Base-by-base conservation (phyloP, 345 rosid species). In the Populus pruinosa region DNA sequence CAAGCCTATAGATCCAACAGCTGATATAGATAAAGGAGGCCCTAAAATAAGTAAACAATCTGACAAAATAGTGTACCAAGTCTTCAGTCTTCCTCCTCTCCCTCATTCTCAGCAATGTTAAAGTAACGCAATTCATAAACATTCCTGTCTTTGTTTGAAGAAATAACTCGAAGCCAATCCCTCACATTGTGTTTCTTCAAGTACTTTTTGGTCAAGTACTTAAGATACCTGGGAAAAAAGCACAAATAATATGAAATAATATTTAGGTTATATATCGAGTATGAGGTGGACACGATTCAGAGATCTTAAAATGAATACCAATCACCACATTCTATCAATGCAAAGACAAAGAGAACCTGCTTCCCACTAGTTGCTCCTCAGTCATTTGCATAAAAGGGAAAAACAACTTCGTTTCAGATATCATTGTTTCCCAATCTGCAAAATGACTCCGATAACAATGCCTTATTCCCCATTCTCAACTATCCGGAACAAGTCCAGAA, bases 161-260 rank as follows among this genome's bases (percentile, higher is more conserved):
- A 74, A 77, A 81, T 81, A 8, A 81, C 84, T 18, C 84, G 69
- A 49, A 81, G 78, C 80, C 84, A 81, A 36, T 81, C 84, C 13
- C 84, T 56, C 59, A 81, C 84, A 38, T 81, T 77, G 80, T 81
- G 81, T 61, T 81, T 81, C 84, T 81, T 81, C 77, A 81, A 63
- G 66, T 81, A 77, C 75, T 81, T 81, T 44, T 81, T 81, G 49
- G 84, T 81, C 75, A 81, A 61, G 78, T 81, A 81, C 67, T 81
- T 77, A 5, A 81, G 77, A 73, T 81, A 81, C 67, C 83, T 76
- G 56, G 56, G 38, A 33, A 41, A 65, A 36, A 0, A 62, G 8
- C 11, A 16, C 29, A 6, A 20, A 49, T 17, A 33, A 41, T 13
- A 27, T 73, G 27, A 43, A 38, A 21, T 39, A 50, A 41, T 63